Conservation (phyloP, 2,329 filamentous ascomycete species). For the Sclerotiophoma versabilis region DNA sequence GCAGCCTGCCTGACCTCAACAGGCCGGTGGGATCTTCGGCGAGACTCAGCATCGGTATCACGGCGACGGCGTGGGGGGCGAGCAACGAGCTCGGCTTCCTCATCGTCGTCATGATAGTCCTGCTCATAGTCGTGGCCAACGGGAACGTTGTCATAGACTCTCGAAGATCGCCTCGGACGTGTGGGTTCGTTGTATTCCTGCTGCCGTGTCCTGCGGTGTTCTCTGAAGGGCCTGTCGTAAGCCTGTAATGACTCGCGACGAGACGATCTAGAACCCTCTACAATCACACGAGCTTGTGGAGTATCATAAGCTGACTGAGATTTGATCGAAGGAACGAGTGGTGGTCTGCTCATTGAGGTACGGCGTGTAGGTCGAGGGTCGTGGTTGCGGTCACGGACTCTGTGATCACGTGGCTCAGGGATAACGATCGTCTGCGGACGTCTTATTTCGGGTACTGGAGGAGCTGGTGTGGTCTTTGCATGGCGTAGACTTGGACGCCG, state of each 20-base stretch:
- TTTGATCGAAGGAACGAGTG: slow-evolving; percentile 44
- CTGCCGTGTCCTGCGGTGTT: slow-evolving; percentile 9
- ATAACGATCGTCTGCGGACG: slow-evolving; percentile 25
- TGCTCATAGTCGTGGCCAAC: slow-evolving; percentile 17
- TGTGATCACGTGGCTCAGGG: slow-evolving; percentile 18
- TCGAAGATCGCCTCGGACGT: slow-evolving; percentile 24
- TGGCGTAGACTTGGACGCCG: slow-evolving; percentile 36
- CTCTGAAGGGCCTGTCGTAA: slow-evolving; percentile 30
- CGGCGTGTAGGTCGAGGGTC: slow-evolving; percentile 28
- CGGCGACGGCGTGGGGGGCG: slow-evolving; percentile 28
- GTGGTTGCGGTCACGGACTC: slow-evolving; percentile 24
- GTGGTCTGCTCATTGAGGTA: slow-evolving; percentile 40
- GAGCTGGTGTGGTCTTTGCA: slow-evolving; percentile 31
- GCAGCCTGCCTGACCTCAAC: slow-evolving; percentile 26
- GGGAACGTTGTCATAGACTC: slow-evolving; percentile 14
- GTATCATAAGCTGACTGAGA: slow-evolving; percentile 40
- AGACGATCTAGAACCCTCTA: slow-evolving; percentile 32
- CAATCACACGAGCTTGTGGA: slow-evolving; percentile 32
- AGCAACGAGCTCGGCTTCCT: slow-evolving; percentile 18
- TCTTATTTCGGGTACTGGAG: background rate
- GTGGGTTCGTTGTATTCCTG: slow-evolving; percentile 19
- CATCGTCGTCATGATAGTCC: slow-evolving; percentile 23
- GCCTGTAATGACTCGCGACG: slow-evolving; percentile 39
- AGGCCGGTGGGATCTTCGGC: slow-evolving; percentile 28
- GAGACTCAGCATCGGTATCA: slow-evolving; percentile 29